These are phyloP conservation scores for Aspergillus thermomutatus DNA, from an alignment of 2,329 filamentous ascomycete species.

Conservation along the genomic window DNA sequence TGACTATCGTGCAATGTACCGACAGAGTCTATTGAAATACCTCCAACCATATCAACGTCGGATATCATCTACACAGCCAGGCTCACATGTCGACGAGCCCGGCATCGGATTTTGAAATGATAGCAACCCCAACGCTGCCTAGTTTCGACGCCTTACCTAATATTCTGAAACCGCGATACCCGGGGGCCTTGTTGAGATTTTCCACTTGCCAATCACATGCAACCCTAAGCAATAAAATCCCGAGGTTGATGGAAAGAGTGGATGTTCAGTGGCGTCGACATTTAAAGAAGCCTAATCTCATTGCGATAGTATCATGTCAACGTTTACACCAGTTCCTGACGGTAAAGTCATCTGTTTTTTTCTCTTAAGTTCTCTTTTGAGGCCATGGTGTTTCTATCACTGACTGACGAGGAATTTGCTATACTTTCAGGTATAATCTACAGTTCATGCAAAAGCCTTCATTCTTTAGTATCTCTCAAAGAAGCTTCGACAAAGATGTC, in stretches of 20 bases:
- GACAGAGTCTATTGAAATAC: too few species aligned
- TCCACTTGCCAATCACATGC: not conserved
- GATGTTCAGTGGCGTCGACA: not conserved
- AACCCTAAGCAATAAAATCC: not conserved
- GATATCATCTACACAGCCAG: too few species aligned
- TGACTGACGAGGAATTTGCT: not conserved
- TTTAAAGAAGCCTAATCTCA: not conserved
- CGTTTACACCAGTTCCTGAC: not conserved
- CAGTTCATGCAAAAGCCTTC: not conserved
- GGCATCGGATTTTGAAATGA: too few species aligned
- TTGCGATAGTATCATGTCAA: not conserved
- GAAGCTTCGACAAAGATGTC: slow-evolving; percentile 4
- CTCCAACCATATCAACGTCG: too few species aligned
- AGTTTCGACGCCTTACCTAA: too few species aligned
- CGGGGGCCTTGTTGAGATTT: too few species aligned
- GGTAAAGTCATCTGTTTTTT: not conserved
- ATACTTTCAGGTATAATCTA: not conserved
- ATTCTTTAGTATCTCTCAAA: not conserved
- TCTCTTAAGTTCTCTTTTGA: not conserved
- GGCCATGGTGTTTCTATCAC: not conserved
- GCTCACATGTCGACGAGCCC: too few species aligned
- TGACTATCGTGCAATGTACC: too few species aligned
- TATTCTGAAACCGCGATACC: too few species aligned
- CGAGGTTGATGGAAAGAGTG: not conserved
- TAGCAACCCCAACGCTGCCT: too few species aligned